Conservation (phyloP, 2,329 filamentous ascomycete genomes). For the Alternaria hordeiaustralica region DNA sequence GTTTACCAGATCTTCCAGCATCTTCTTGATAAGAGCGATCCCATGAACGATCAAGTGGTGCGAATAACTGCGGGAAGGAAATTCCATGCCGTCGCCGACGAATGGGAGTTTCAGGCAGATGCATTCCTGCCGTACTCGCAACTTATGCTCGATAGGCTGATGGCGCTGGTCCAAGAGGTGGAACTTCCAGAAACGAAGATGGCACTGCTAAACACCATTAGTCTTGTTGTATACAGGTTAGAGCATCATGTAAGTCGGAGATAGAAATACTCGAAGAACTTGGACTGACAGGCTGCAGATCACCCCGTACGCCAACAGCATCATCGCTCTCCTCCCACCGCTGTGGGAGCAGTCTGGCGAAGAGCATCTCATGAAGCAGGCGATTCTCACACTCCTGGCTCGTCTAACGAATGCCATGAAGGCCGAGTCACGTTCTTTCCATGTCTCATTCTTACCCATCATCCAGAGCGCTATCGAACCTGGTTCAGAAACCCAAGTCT, state of each 20-base stretch:
- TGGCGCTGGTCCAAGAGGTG: conserved; percentile 79
- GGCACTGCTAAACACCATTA: conserved; percentile 84
- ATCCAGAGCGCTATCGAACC: conserved; percentile 80
- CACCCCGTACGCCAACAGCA: conserved; percentile 73
- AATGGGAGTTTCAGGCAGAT: conserved; percentile 79
- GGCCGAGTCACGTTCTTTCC: conserved; percentile 76
- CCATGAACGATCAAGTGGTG: conserved; percentile 88
- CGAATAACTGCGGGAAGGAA: conserved; percentile 88
- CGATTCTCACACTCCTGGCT: conserved; percentile 83
- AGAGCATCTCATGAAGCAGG: conserved; percentile 91
- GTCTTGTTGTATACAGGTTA: conserved; percentile 79
- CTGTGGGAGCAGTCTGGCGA: conserved; percentile 88
- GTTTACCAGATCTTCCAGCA: conserved; percentile 91
- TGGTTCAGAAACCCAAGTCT: conserved; percentile 67
- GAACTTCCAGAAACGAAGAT: conserved; percentile 88
- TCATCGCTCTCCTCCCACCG: conserved; percentile 78
- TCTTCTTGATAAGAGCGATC: conserved; percentile 77
- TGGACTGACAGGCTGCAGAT: conserved; percentile 51
- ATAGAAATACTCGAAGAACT: accelerated
- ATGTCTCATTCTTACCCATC: conserved; percentile 79
- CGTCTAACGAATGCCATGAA: conserved; percentile 88
- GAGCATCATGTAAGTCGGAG: conserved; percentile 68
- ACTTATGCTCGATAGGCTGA: conserved; percentile 73
- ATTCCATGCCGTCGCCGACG: conserved; percentile 79
- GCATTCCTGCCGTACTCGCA: conserved; percentile 79